phyloP scores from a whole-genome alignment of 1,284 basidiomycete genomes.

The Cutaneotrichosporon sp. region DNA sequence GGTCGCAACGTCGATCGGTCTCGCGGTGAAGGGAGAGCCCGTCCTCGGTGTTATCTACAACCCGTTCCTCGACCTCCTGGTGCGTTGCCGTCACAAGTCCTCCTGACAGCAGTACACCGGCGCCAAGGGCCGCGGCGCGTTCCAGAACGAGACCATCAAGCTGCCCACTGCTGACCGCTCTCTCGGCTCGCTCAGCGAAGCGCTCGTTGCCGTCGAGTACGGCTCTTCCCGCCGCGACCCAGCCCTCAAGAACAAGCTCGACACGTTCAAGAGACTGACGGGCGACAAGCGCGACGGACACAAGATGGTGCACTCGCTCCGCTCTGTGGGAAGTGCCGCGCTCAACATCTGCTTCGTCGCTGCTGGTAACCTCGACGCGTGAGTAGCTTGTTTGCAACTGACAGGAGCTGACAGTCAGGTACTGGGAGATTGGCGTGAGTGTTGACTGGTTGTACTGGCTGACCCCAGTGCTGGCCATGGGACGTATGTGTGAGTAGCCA shows the following conservation, averaged over 20 bases:
- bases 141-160: constrained; percentile 58
- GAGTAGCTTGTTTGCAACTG: constrained; percentile 22
- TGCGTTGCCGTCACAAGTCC: constrained; percentile 30
- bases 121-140: constrained; percentile 72
- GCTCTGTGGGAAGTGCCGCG: constrained; percentile 79
- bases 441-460: background rate
- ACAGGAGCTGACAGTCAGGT: constrained; percentile 20
- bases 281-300: constrained; percentile 68
- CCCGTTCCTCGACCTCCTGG: constrained; percentile 79
- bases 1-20: constrained; percentile 83
- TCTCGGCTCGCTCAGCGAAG: constrained; percentile 69
- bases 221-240: constrained; percentile 67
- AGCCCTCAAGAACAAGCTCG: constrained; percentile 65
- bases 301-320: constrained; percentile 79
- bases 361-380: constrained; percentile 77
- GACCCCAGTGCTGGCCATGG: constrained; percentile 63
- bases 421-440: constrained; percentile 75
- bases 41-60: constrained; percentile 88
- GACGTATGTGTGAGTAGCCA: constrained; percentile 67
- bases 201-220: constrained; percentile 85
- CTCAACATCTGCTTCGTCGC: constrained; percentile 78
- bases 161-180: constrained; percentile 72
- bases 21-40: constrained; percentile 74
- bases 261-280: constrained; percentile 69
- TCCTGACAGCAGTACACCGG: constrained; percentile 64